These are phyloP conservation scores for Candida mattraensis DNA, from an alignment of 805 yeast genomes.

Conservation along the genomic window DNA sequence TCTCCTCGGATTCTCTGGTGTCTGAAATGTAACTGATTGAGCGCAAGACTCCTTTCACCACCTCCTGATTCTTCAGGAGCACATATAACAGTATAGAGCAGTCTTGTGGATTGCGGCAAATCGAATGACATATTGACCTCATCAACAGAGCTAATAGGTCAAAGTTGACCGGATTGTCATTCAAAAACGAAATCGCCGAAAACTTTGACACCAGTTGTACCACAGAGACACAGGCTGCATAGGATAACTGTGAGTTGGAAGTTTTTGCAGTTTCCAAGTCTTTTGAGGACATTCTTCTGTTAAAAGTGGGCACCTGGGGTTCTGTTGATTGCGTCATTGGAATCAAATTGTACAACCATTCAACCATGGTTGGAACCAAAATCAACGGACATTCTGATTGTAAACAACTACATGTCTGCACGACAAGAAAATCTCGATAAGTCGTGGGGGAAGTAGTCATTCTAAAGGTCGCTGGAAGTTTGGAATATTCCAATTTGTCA, in stretches of 20 bases:
- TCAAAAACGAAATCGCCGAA: constrained; percentile 37
- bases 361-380: constrained; percentile 51
- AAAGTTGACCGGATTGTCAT: constrained; percentile 43
- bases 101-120: constrained; percentile 49
- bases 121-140: constrained; percentile 52
- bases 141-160: constrained; percentile 61
- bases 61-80: constrained; percentile 41
- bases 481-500: constrained; percentile 40
- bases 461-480: constrained; percentile 54
- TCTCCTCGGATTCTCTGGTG: constrained; percentile 19
- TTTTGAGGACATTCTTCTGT: constrained; percentile 17
- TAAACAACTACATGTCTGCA: constrained; percentile 49
- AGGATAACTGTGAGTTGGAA: constrained; percentile 43
- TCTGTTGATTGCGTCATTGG: constrained; percentile 34
- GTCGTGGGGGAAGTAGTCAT: constrained; percentile 42
- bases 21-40: constrained; percentile 34
- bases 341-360: constrained; percentile 61
- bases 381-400: constrained; percentile 34
- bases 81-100: constrained; percentile 55
- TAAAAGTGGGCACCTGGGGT: constrained; percentile 13
- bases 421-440: constrained; percentile 61
- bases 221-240: constrained; percentile 47
- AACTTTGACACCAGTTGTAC: constrained; percentile 43
- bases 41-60: constrained; percentile 37
- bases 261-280: constrained; percentile 12